Conservation (phyloP, 2,329 filamentous ascomycete species). For the Raffaelea arxii region DNA sequence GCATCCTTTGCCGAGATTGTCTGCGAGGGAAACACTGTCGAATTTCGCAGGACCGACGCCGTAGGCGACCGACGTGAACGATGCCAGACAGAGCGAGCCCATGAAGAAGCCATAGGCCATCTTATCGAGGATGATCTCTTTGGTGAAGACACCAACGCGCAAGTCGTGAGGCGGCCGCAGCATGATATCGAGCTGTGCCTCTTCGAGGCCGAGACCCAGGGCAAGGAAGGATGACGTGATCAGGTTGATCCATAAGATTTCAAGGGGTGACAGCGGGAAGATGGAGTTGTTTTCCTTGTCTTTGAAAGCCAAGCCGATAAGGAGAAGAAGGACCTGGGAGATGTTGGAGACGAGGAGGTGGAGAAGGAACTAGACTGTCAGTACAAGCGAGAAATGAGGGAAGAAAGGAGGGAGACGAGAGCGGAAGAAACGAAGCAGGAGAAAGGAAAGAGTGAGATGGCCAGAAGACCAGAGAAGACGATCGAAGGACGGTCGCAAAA, state of each 20-base stretch:
- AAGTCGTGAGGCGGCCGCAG: conserved; percentile 65
- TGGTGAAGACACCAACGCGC: conserved; percentile 71
- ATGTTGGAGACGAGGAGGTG: conserved; percentile 75
- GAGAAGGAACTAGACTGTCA: conserved; percentile 71
- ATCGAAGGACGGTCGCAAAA: too few species aligned
- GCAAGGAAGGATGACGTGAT: conserved; percentile 62
- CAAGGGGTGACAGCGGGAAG: conserved; percentile 74
- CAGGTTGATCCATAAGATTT: conserved; percentile 94
- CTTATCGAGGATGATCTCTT: conserved; percentile 71
- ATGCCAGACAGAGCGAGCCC: neutral
- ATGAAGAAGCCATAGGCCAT: conserved; percentile 3
- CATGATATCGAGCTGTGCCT: conserved; percentile 33
- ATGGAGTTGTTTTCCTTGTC: conserved; percentile 63
- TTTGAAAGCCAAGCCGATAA: conserved; percentile 75
- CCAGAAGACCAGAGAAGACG: too few species aligned
- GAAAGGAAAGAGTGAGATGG: too few species aligned
- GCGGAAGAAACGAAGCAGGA: too few species aligned
- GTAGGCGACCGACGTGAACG: conserved; percentile 17
- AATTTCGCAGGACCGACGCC: neutral
- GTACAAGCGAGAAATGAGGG: too few species aligned
- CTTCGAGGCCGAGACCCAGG: neutral
- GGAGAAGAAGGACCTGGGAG: conserved; percentile 70
- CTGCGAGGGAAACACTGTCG: conserved; percentile 20
- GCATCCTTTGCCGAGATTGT: conserved; percentile 50
- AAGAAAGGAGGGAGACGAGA: too few species aligned